Percentiles rank a stretch among this genome's conserved stretches.
Conservation (phyloP, 495 filamentous ascomycete genomes). For the Tuber melanosporum region DNA sequence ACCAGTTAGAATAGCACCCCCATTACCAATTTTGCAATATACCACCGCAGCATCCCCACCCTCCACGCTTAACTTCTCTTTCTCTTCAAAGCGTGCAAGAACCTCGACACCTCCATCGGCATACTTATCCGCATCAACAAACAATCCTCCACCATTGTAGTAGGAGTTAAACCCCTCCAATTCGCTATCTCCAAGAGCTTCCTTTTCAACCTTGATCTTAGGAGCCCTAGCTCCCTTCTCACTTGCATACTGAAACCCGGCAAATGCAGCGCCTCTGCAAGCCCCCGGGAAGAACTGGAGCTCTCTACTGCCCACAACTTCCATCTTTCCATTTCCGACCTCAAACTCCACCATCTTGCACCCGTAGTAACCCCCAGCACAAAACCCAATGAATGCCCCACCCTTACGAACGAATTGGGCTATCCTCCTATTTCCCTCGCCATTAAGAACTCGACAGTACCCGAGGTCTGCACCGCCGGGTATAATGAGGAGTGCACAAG, state of each 20-base stretch:
- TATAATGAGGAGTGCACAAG: conserved; percentile 83
- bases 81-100: conserved; percentile 69
- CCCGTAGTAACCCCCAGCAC: conserved; percentile 92
- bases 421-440: conserved; percentile 77
- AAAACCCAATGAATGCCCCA: conserved; percentile 81
- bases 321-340: conserved; percentile 69
- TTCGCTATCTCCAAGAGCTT: conserved; percentile 51
- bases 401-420: conserved; percentile 77
- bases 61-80: conserved; percentile 61
- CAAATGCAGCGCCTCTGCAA: conserved; percentile 80
- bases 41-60: conserved; percentile 75
- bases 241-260: conserved; percentile 84
- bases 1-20: conserved; percentile 70
- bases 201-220: conserved; percentile 59
- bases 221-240: conserved; percentile 76
- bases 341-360: conserved; percentile 79
- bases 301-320: conserved; percentile 81
- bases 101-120: conserved; percentile 64
- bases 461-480: conserved; percentile 92
- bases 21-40: conserved; percentile 82
- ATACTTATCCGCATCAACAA: conserved; percentile 66
- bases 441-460: conserved; percentile 84
- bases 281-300: conserved; percentile 79
- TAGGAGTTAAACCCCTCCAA: conserved; percentile 67
- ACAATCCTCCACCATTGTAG: conserved; percentile 95